These are phyloP conservation scores for Epichloe coenophiala DNA, from an alignment of 2,329 filamentous ascomycete genomes.

Conservation along the genomic window DNA sequence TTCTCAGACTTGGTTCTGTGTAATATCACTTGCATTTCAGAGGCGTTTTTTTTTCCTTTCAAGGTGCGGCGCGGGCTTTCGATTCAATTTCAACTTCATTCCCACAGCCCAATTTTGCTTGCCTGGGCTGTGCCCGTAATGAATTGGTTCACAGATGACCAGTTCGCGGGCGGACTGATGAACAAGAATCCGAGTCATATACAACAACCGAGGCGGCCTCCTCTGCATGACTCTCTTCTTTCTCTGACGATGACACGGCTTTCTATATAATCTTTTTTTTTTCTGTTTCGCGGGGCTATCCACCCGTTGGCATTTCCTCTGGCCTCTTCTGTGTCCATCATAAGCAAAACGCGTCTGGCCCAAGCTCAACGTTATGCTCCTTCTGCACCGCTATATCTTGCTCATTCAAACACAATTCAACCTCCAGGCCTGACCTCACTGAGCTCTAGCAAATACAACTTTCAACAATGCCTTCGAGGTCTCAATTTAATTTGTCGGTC, in stretches of 20 bases:
- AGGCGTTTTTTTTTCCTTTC: slow-evolving; percentile 4
- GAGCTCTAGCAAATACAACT: neutral
- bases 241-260: slow-evolving; percentile 21
- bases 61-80: neutral
- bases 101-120: slow-evolving; percentile 1
- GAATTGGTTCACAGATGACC: slow-evolving; percentile 3
- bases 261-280: slow-evolving; percentile 3
- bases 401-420: neutral
- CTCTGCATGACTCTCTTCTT: slow-evolving; percentile 13
- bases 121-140: slow-evolving; percentile 1
- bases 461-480: slow-evolving; percentile 1
- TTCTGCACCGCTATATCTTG: neutral
- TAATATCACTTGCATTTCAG: slow-evolving; percentile 32
- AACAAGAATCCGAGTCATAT: slow-evolving; percentile 16
- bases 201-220: slow-evolving; percentile 19
- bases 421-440: neutral
- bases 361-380: neutral
- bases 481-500: neutral
- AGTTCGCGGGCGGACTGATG: slow-evolving; percentile 5
- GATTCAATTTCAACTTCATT: neutral
- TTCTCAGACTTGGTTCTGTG: slow-evolving; percentile 69
- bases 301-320: neutral
- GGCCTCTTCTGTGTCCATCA: neutral
- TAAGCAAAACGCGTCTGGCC: too few species aligned
- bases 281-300: neutral